phyloP scores from a whole-genome alignment of 257 asterid species.

The Paulownia fortunei region DNA sequence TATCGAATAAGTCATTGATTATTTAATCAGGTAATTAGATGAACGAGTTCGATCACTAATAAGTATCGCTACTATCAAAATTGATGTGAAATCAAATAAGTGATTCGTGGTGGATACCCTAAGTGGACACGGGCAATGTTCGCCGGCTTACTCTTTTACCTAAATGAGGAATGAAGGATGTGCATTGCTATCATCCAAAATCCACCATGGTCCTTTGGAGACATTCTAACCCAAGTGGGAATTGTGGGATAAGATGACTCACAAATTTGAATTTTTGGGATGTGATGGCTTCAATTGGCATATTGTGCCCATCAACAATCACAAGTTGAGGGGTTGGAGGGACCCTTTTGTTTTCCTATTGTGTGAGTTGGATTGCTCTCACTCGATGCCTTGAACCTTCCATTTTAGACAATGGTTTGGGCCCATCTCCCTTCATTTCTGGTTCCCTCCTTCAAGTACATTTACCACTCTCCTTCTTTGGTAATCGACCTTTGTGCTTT shows the following conservation, averaged over 20 bases:
- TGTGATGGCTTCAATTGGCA: conserved; percentile 30
- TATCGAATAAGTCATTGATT: neutral
- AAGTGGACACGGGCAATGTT: neutral
- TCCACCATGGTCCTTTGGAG: neutral
- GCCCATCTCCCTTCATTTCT: conserved; percentile 29
- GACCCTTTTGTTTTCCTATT: conserved; percentile 22
- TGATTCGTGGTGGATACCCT: neutral
- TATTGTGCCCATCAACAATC: conserved; percentile 8
- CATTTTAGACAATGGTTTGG: conserved; percentile 34
- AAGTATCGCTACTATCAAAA: neutral
- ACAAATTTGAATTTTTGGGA: conserved; percentile 1
- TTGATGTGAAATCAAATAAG: neutral
- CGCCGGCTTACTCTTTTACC: neutral
- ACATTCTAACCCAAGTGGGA: conserved; percentile 24
- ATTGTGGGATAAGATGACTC: conserved; percentile 22
- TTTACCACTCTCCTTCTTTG: neutral
- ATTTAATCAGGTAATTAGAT: neutral
- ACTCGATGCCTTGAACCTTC: conserved; percentile 35
- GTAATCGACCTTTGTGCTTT: neutral
- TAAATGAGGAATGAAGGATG: neutral
- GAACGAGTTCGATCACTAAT: neutral
- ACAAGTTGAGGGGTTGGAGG: conserved; percentile 20
- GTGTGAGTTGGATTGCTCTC: neutral
- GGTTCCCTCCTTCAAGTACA: conserved; percentile 20
- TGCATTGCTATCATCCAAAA: neutral